Conservation (phyloP, 208 protist species). For the Phytomonas sp. region DNA sequence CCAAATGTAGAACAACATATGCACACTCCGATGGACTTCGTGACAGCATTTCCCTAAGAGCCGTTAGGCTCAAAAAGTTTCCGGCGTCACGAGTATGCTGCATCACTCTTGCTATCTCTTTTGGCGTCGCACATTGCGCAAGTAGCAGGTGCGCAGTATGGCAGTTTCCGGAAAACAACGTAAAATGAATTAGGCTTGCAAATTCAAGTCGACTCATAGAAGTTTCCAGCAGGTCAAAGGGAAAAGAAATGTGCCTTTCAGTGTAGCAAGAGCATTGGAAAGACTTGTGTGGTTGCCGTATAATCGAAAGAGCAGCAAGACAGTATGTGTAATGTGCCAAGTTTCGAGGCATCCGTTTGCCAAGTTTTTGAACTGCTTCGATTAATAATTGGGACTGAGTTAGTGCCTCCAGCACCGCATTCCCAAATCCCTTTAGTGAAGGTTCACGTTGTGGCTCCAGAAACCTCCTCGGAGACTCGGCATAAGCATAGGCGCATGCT, state of each 20-base stretch:
- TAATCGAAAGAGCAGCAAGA: not conserved
- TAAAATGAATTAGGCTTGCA: slow-evolving; percentile 30
- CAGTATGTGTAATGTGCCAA: not conserved
- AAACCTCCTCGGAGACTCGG: not conserved
- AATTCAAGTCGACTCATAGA: slow-evolving; percentile 22
- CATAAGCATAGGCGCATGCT: not conserved
- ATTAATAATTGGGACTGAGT: not conserved
- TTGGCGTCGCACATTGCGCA: slow-evolving; percentile 22
- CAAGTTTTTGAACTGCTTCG: not conserved
- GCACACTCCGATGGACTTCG: slow-evolving; percentile 11
- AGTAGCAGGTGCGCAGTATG: slow-evolving; percentile 32
- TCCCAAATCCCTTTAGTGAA: not conserved
- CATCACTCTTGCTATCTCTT: slow-evolving; percentile 35
- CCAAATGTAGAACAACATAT: slow-evolving; percentile 19
- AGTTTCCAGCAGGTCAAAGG: not conserved
- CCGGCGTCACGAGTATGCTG: slow-evolving; percentile 23
- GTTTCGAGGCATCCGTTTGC: not conserved
- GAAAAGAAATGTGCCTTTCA: not conserved
- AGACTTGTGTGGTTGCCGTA: not conserved
- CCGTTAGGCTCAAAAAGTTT: slow-evolving; percentile 14
- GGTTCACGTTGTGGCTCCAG: not conserved
- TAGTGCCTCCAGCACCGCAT: not conserved
- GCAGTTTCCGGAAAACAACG: slow-evolving; percentile 22
- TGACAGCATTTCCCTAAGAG: slow-evolving; percentile 9
- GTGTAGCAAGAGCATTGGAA: not conserved